Conservation (phyloP, 2,329 filamentous ascomycete species). For the Rhynchosporium agropyri region DNA sequence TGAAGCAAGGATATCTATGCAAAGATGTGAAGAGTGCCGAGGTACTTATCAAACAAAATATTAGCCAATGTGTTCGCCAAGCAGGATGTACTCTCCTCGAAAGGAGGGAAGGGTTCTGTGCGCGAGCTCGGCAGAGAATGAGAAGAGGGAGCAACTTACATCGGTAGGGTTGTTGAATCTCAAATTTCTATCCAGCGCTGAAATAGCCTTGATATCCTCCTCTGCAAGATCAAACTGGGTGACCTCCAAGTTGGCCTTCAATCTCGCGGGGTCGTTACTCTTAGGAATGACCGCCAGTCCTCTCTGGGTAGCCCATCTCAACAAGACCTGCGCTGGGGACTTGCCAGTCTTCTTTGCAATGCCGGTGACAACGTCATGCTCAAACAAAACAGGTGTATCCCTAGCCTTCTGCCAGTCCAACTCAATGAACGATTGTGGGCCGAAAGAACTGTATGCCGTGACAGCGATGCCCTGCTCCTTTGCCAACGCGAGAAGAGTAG, state of each 20-base stretch:
- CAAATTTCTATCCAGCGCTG: conserved; percentile 63
- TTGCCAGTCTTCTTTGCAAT: conserved; percentile 72
- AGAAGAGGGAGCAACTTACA: conserved; percentile 51
- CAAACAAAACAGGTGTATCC: conserved; percentile 68
- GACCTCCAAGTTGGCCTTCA: conserved; percentile 69
- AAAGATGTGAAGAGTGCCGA: conserved; percentile 56
- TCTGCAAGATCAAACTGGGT: conserved; percentile 66
- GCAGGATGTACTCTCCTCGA: not conserved
- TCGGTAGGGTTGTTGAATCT: conserved; percentile 78
- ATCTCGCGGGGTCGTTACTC: conserved; percentile 59
- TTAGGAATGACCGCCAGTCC: conserved; percentile 83
- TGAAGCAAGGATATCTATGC: conserved; percentile 43
- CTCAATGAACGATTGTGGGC: conserved; percentile 77
- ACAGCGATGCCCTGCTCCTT: conserved; percentile 71
- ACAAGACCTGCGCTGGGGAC: conserved; percentile 77
- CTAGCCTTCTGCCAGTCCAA: conserved; percentile 71
- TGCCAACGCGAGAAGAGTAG: conserved; percentile 68
- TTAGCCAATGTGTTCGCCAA: not conserved
- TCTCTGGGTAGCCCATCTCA: conserved; percentile 86
- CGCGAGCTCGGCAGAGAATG: not conserved
- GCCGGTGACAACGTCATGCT: conserved; percentile 64
- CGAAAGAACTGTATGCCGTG: conserved; percentile 84
- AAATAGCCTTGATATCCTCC: conserved; percentile 68
- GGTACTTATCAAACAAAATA: conserved; percentile 43
- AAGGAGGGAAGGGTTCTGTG: not conserved